phyloP scores from a whole-genome alignment of 768 basidiomycete species.

The Kwoniella europaea region DNA sequence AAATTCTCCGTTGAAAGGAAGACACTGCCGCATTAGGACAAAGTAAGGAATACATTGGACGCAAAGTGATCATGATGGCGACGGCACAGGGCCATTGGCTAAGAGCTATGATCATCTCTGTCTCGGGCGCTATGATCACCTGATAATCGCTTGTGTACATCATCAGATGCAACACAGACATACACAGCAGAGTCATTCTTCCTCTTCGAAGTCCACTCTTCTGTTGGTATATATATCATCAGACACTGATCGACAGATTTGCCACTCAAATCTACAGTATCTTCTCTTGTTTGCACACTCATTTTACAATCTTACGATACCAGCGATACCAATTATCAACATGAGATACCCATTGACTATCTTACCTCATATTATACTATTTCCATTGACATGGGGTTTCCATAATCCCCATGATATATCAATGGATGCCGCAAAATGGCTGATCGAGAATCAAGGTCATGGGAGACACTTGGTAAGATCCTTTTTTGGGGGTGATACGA shows the following conservation, averaged over 20 bases:
- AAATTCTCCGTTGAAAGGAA: not conserved
- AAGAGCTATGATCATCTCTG: not conserved
- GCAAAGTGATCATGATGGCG: too few relatives aligned
- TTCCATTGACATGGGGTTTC: not conserved
- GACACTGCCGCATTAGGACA: not conserved
- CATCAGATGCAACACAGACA: not conserved
- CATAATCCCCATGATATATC: slow-evolving; percentile 10
- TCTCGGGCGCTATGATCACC: not conserved
- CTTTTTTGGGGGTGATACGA: slow-evolving; percentile 8
- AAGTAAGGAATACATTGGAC: not conserved
- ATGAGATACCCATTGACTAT: not conserved
- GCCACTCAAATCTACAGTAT: not conserved
- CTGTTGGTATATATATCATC: not conserved
- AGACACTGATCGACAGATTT: not conserved
- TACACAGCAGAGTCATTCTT: not conserved
- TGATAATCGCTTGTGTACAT: not conserved
- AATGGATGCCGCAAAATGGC: slow-evolving; percentile 9
- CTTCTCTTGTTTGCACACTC: not conserved
- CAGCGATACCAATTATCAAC: not conserved
- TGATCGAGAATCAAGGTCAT: not conserved
- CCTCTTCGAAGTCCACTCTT: not conserved
- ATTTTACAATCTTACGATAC: not conserved
- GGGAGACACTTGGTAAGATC: slow-evolving; percentile 1
- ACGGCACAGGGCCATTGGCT: not conserved
- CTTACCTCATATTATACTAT: not conserved